Percentiles rank a stretch among this genome's conserved stretches.
phyloP scores from a whole-genome alignment of 2,329 filamentous ascomycete species.

The Lasiodiplodia hormozganensis region DNA sequence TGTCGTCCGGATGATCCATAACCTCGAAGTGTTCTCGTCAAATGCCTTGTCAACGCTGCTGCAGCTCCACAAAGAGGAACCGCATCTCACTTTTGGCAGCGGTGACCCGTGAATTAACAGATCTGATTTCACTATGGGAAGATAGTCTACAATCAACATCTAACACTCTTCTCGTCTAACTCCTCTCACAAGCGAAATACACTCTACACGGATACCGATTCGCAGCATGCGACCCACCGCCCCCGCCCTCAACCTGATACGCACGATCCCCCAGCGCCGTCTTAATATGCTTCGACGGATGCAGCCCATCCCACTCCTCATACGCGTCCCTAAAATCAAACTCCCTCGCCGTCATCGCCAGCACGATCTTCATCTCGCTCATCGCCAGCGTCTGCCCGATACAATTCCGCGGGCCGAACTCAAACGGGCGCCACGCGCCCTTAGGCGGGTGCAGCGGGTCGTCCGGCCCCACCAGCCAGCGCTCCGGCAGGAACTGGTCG shows the following conservation, averaged over 20 bases:
- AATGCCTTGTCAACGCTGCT: too few species aligned
- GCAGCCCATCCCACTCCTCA: conserved; percentile 35
- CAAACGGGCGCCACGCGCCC: conserved; percentile 48
- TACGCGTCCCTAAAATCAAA: conserved; percentile 55
- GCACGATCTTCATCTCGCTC: conserved; percentile 42
- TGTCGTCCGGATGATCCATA: too few species aligned
- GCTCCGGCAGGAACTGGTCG: conserved; percentile 13
- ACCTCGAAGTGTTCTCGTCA: too few species aligned
- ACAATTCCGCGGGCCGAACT: conserved; percentile 47
- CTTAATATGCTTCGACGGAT: conserved; percentile 37
- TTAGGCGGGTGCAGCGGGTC: conserved; percentile 37
- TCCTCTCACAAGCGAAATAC: too few species aligned
- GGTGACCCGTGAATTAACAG: too few species aligned
- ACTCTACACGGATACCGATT: conserved; percentile 16
- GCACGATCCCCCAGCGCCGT: conserved; percentile 37
- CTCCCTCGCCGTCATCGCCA: conserved; percentile 56
- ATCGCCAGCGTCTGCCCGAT: conserved; percentile 49
- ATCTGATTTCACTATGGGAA: too few species aligned
- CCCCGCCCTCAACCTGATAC: conserved; percentile 14
- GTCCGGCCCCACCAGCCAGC: conserved; percentile 30
- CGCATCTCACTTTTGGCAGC: too few species aligned
- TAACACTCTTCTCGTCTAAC: too few species aligned
- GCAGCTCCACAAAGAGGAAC: too few species aligned
- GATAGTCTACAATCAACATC: too few species aligned
- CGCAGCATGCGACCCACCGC: conserved; percentile 7